Conservation (phyloP, 2,329 filamentous ascomycete species). For the Colletotrichum viniferum region DNA sequence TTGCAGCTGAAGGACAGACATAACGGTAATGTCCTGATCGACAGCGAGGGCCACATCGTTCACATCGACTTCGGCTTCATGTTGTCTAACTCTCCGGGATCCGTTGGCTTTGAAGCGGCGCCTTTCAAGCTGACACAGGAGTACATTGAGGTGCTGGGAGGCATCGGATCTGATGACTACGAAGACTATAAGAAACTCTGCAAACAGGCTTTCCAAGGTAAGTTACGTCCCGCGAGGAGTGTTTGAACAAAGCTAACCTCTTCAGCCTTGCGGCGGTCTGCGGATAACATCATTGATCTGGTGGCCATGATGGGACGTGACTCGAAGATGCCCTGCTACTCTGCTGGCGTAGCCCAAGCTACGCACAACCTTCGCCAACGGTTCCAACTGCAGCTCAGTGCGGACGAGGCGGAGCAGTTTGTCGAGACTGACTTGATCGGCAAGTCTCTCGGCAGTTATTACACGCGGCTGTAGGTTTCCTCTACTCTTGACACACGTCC, state of each 20-base stretch:
- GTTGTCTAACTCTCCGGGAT: constrained; percentile 84
- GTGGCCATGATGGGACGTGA: constrained; percentile 85
- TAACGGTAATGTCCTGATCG: constrained; percentile 85
- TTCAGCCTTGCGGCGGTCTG: constrained; percentile 73
- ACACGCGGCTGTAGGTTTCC: constrained; percentile 76
- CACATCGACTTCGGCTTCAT: constrained; percentile 93
- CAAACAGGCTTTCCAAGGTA: constrained; percentile 83
- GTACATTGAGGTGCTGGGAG: constrained; percentile 83
- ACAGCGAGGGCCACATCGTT: constrained; percentile 84
- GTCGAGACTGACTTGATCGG: constrained; percentile 80
- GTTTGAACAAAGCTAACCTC: not conserved
- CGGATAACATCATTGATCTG: constrained; percentile 80
- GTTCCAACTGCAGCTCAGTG: constrained; percentile 82
- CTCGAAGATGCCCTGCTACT: constrained; percentile 85
- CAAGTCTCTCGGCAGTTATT: constrained; percentile 86
- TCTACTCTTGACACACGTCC: not conserved
- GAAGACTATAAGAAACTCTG: constrained; percentile 79
- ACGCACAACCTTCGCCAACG: constrained; percentile 73
- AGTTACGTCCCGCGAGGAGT: constrained; percentile 23
- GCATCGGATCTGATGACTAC: constrained; percentile 71
- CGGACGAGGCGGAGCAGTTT: constrained; percentile 80
- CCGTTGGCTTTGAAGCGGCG: constrained; percentile 84
- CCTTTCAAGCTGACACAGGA: constrained; percentile 88
- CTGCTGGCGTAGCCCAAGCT: constrained; percentile 73
- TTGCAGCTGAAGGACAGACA: constrained; percentile 86